These are phyloP conservation scores for Tolypocladium album DNA, from an alignment of 2,329 filamentous ascomycete species.

Conservation along the genomic window DNA sequence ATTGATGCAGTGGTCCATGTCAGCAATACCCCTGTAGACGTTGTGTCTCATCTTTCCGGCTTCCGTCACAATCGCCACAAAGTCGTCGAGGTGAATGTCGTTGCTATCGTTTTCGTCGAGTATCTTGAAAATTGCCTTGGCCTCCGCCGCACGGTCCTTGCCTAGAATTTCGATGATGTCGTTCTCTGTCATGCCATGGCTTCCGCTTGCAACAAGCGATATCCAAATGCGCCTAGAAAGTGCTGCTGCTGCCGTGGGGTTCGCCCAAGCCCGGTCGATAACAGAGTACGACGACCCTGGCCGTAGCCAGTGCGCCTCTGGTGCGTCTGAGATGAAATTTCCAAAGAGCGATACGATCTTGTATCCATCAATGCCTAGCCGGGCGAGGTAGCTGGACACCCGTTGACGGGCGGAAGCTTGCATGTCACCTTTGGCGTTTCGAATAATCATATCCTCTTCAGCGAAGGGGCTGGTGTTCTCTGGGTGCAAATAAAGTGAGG, in stretches of 20 bases:
- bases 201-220: neutral
- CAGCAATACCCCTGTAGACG: neutral
- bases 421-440: neutral
- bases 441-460: neutral
- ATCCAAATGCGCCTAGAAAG: neutral
- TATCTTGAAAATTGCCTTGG: neutral
- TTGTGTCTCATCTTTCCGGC: neutral
- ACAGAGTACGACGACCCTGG: neutral
- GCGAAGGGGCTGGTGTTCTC: neutral
- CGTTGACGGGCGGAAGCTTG: neutral
- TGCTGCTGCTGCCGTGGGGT: neutral
- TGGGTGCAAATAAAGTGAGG: neutral
- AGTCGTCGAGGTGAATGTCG: neutral
- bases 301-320: neutral
- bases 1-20: neutral
- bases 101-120: neutral
- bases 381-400: neutral
- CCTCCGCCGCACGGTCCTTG: neutral
- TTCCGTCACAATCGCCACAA: neutral
- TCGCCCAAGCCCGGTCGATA: neutral
- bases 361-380: neutral
- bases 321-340: neutral
- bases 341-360: neutral
- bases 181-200: neutral
- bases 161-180: neutral